Percentiles rank a stretch among this genome's conserved stretches.
phyloP scores from a whole-genome alignment of 805 yeast genomes.

The Yarrowia bubula region DNA sequence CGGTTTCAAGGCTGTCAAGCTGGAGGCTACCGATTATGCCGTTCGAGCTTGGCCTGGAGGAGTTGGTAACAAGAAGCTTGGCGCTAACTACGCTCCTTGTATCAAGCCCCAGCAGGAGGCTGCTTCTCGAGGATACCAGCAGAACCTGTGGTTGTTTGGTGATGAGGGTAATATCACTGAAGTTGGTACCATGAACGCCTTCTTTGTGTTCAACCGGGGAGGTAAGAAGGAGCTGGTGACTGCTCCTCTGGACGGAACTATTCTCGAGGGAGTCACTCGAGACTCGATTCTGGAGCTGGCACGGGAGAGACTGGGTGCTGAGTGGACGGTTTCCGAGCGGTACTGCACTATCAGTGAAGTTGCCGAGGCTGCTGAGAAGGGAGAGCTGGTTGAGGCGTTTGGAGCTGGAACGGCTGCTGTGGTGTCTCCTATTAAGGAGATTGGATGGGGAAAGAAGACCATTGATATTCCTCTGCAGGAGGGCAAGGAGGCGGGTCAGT shows the following conservation, averaged over 20 bases:
- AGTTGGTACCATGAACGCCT: conserved; percentile 97
- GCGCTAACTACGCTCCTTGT: conserved; percentile 98
- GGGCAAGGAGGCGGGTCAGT: conserved; percentile 62
- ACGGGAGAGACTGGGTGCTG: conserved; percentile 67
- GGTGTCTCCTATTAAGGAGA: conserved; percentile 87
- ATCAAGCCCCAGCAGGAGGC: conserved; percentile 88
- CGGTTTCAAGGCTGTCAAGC: conserved; percentile 90
- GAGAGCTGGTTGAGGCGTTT: conserved; percentile 88
- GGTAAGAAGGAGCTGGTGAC: conserved; percentile 92
- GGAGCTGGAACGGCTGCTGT: conserved; percentile 98
- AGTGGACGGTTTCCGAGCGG: conserved; percentile 85
- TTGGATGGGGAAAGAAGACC: conserved; percentile 72
- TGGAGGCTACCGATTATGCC: conserved; percentile 94
- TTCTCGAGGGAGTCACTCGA: conserved; percentile 94
- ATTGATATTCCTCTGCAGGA: conserved; percentile 76
- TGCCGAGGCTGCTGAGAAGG: conserved; percentile 68
- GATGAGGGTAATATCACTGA: conserved; percentile 85
- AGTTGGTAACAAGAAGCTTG: conserved; percentile 91
- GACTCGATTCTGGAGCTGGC: conserved; percentile 79
- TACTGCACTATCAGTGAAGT: conserved; percentile 79
- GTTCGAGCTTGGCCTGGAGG: conserved; percentile 99
- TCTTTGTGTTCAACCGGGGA: conserved; percentile 74
- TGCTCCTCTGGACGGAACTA: conserved; percentile 96
- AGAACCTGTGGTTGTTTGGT: conserved; percentile 95
- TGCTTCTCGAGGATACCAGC: conserved; percentile 87